Conservation (phyloP, 352 stramenopile species). For the Pythium grandisporangium region DNA sequence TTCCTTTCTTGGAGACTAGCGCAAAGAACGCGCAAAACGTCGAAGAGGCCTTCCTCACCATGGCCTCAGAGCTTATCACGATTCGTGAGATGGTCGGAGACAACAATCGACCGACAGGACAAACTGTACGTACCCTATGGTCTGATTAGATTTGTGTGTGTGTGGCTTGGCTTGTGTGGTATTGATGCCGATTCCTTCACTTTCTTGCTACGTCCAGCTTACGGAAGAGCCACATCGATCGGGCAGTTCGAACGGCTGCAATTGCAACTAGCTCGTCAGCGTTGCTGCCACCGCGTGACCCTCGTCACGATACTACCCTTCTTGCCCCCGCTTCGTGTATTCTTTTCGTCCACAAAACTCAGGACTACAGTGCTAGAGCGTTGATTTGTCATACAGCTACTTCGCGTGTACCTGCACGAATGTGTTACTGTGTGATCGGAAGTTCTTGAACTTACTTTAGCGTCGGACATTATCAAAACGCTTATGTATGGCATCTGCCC, state of each 20-base stretch:
- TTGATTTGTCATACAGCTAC: too few species aligned
- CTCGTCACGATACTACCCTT: too few species aligned
- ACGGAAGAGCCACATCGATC: conserved; percentile 14
- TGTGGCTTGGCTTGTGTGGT: background rate
- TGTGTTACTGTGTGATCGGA: too few species aligned
- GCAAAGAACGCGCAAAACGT: conserved; percentile 99
- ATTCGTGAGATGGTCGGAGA: conserved; percentile 85
- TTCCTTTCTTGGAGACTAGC: conserved; percentile 98
- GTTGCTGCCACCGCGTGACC: too few species aligned
- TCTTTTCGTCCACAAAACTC: conserved; percentile 2
- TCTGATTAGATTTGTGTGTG: background rate
- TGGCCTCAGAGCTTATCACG: conserved; percentile 97
- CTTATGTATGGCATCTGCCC: too few species aligned
- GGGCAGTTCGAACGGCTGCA: conserved; percentile 13
- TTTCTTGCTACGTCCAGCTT: too few species aligned
- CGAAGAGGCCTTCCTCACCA: conserved; percentile 98
- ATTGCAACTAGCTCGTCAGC: conserved; percentile 15
- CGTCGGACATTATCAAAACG: too few species aligned
- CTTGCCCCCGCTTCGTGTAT: background rate
- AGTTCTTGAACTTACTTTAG: too few species aligned
- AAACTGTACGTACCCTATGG: conserved; percentile 27
- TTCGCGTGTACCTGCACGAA: too few species aligned
- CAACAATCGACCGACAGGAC: conserved; percentile 47
- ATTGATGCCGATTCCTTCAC: too few species aligned
- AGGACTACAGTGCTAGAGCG: conserved; percentile 3